These are phyloP conservation scores for Xerocomus tenax DNA, from an alignment of 1,284 basidiomycete genomes.

Conservation along the genomic window DNA sequence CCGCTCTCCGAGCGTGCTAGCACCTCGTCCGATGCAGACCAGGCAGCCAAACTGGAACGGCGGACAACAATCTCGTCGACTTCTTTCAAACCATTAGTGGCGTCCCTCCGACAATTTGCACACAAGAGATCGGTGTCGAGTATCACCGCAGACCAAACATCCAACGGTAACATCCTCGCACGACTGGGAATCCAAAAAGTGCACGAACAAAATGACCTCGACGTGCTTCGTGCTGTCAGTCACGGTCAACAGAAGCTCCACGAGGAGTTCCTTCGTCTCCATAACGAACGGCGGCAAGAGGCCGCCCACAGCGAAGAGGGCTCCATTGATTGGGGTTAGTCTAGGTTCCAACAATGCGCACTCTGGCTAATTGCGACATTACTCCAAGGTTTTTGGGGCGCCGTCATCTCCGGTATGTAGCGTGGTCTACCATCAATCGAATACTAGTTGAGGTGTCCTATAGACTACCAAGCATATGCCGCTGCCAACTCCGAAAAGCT, in stretches of 20 bases:
- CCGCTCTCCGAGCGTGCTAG: constrained; percentile 36
- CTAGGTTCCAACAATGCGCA: neutral
- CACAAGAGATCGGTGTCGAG: constrained; percentile 62
- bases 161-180: constrained; percentile 28
- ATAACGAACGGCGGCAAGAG: constrained; percentile 42
- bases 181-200: constrained; percentile 43
- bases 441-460: constrained; percentile 6
- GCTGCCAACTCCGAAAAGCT: constrained; percentile 70
- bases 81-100: constrained; percentile 17
- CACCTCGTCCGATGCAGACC: constrained; percentile 14
- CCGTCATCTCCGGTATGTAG: constrained; percentile 72
- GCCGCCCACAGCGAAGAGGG: constrained; percentile 32
- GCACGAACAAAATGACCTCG: constrained; percentile 29
- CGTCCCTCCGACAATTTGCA: constrained; percentile 25
- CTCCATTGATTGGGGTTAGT: constrained; percentile 70
- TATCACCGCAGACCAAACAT: constrained; percentile 47
- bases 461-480: constrained; percentile 83
- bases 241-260: constrained; percentile 63
- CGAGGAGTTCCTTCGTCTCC: constrained; percentile 58
- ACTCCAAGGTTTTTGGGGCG: constrained; percentile 87
- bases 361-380: constrained; percentile 6
- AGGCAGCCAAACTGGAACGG: constrained; percentile 19
- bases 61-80: constrained; percentile 28
- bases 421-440: neutral
- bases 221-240: constrained; percentile 38